phyloP scores from a whole-genome alignment of 805 yeast species.

The Candida saitoana region DNA sequence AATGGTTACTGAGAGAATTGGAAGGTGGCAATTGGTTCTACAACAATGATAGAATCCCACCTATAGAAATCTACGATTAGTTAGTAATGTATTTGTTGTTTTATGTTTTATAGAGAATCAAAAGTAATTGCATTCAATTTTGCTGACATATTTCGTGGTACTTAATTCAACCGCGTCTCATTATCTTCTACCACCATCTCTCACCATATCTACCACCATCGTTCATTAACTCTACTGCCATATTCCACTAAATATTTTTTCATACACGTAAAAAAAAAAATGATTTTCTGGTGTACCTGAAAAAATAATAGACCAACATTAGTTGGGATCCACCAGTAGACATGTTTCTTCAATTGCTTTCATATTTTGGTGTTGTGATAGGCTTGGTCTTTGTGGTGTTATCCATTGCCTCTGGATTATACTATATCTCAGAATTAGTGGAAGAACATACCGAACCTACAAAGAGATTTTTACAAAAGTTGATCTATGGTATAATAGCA shows the following conservation, averaged over 20 bases:
- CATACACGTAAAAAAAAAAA: neutral
- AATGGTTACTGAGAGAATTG: conserved; percentile 84
- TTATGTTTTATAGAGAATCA: too few species aligned
- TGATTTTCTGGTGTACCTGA: too few species aligned
- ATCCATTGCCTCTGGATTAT: conserved; percentile 83
- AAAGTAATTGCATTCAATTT: too few species aligned
- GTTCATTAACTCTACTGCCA: too few species aligned
- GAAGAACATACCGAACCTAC: conserved; percentile 92
- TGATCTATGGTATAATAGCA: conserved; percentile 59
- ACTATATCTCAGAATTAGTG: conserved; percentile 85
- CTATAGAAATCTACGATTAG: conserved; percentile 86
- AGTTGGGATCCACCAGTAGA: too few species aligned
- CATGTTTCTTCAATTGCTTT: conserved; percentile 39
- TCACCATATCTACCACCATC: too few species aligned
- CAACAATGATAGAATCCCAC: conserved; percentile 89
- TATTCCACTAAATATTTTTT: too few species aligned
- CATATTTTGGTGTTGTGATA: conserved; percentile 33
- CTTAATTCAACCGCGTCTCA: too few species aligned
- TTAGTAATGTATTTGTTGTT: too few species aligned
- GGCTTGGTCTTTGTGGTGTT: conserved; percentile 40
- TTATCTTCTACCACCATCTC: too few species aligned
- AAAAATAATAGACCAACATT: too few species aligned
- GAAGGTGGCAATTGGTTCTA: conserved; percentile 95
- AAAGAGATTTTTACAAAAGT: conserved; percentile 57
- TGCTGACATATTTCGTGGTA: too few species aligned